A percentile compares a stretch with the other conserved stretches of the same genome.
Conservation (phyloP, 2,329 filamentous ascomycete species). For the Parafenestella ontariensis region DNA sequence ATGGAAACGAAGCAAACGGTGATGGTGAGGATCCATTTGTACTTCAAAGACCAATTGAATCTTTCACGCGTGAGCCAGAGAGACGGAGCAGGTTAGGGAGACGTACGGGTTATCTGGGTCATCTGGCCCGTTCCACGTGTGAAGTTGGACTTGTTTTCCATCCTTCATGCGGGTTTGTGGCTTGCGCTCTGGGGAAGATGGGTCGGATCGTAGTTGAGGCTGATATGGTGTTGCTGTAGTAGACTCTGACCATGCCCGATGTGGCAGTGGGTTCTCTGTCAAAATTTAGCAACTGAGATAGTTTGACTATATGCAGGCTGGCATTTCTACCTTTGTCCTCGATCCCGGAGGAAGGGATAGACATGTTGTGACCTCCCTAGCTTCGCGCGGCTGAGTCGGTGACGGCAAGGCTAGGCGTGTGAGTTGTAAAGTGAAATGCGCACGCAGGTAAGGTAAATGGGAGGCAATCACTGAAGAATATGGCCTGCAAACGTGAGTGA, state of each 20-base stretch:
- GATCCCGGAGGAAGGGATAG: conserved; percentile 8
- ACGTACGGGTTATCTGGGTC: conserved; percentile 36
- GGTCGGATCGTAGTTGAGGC: not conserved
- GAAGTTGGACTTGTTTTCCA: conserved; percentile 32
- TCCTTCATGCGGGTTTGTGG: conserved; percentile 17
- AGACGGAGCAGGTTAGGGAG: no score
- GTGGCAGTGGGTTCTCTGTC: not conserved
- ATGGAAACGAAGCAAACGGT: conserved; percentile 55
- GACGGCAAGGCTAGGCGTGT: not conserved
- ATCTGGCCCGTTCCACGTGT: conserved; percentile 30
- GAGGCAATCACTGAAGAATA: not conserved
- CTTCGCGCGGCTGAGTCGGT: not conserved
- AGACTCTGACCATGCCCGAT: not conserved
- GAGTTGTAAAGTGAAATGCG: not conserved
- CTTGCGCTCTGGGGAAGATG: conserved; percentile 4
- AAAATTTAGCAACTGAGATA: not conserved
- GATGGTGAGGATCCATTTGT: conserved; percentile 52
- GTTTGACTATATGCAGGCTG: not conserved
- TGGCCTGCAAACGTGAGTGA: conserved; percentile 2
- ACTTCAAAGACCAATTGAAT: conserved; percentile 51
- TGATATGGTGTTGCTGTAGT: conserved; percentile 2
- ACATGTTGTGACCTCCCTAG: conserved; percentile 9
- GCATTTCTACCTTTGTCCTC: conserved; percentile 13
- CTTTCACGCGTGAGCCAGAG: conserved; percentile 14
- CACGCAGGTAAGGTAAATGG: not conserved